Evolutionary conservation across 192 early-diverging fungal species (phyloP).

Genomic region (Cetraspora pellucida): DNA sequence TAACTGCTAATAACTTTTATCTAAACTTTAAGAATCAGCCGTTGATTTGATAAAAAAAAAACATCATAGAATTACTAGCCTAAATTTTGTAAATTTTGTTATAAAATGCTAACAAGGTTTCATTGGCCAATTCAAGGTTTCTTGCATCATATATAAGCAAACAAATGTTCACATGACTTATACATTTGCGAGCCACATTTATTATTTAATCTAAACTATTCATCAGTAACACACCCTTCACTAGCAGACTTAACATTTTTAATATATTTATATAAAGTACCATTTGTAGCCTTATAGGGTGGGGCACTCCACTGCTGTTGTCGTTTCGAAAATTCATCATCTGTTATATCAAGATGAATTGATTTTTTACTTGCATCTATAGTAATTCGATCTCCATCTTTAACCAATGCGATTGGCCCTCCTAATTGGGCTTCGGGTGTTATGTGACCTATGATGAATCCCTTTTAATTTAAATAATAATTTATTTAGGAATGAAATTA

Average conservation of each 20-base stretch:
- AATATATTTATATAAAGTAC: slow-evolving; percentile 94
- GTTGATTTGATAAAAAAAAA: too few relatives aligned
- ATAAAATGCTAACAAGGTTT: too few relatives aligned
- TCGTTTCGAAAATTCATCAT: slow-evolving; percentile 76
- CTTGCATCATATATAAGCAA: too few relatives aligned
- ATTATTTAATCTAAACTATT: too few relatives aligned
- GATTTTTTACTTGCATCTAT: slow-evolving; percentile 84
- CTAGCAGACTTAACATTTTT: slow-evolving; percentile 79
- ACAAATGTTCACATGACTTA: too few relatives aligned
- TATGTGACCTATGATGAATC: slow-evolving; percentile 99
- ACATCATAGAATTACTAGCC: too few relatives aligned
- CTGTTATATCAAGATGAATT: slow-evolving; percentile 77
- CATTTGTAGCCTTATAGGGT: slow-evolving; percentile 82
- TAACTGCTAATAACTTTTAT: too few relatives aligned
- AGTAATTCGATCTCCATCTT: slow-evolving; percentile 85
- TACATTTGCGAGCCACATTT: too few relatives aligned
- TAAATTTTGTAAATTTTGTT: too few relatives aligned
- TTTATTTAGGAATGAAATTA: not conserved
- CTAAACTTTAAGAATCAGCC: too few relatives aligned
- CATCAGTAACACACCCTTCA: slow-evolving; percentile 87
- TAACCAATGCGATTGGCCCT: slow-evolving; percentile 91
- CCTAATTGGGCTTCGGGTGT: slow-evolving; percentile 97
- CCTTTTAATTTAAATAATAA: slow-evolving; percentile 48
- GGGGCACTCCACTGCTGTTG: slow-evolving; percentile 77
- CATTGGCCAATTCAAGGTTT: too few relatives aligned